Conservation (phyloP, 208 protist genomes). For the Crithidia brevicula region DNA sequence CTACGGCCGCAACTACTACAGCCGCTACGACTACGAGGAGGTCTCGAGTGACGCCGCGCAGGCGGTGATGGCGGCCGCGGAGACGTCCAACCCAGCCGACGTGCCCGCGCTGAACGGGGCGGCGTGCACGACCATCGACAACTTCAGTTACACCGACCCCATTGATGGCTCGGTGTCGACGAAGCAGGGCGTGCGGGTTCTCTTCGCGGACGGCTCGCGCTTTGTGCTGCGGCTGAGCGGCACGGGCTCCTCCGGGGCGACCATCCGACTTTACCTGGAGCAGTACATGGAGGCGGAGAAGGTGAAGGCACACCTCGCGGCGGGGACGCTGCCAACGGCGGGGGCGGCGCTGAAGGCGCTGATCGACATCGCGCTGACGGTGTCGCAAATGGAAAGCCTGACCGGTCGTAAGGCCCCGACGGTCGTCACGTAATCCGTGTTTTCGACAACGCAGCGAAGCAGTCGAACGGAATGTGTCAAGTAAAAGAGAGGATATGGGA, state of each 20-base stretch:
- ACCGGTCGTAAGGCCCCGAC: slow-evolving; percentile 94
- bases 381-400: slow-evolving; percentile 84
- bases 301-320: slow-evolving; percentile 44
- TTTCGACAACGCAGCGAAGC: too few relatives aligned
- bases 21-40: slow-evolving; percentile 98
- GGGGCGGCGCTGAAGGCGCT: slow-evolving; percentile 78
- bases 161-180: slow-evolving; percentile 91
- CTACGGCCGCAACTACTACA: slow-evolving; percentile 98
- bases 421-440: slow-evolving; percentile 98
- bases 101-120: slow-evolving; percentile 49
- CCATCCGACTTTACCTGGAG: slow-evolving; percentile 97
- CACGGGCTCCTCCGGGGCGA: slow-evolving; percentile 95
- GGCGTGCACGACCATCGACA: slow-evolving; percentile 83
- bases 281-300: slow-evolving; percentile 86
- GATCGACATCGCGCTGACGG: slow-evolving; percentile 80
- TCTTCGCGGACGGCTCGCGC: slow-evolving; percentile 96
- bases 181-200: slow-evolving; percentile 94
- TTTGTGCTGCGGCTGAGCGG: slow-evolving; percentile 97
- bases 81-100: slow-evolving; percentile 26
- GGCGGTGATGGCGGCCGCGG: slow-evolving; percentile 85
- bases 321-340: slow-evolving; percentile 48
- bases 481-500: neutral
- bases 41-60: slow-evolving; percentile 83
- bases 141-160: slow-evolving; percentile 97
- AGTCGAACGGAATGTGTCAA: too few relatives aligned